A percentile compares a stretch with the other conserved stretches of the same genome.
Evolutionary conservation across 2,329 filamentous ascomycete genomes (phyloP).

Genomic region (Verticillium longisporum): DNA sequence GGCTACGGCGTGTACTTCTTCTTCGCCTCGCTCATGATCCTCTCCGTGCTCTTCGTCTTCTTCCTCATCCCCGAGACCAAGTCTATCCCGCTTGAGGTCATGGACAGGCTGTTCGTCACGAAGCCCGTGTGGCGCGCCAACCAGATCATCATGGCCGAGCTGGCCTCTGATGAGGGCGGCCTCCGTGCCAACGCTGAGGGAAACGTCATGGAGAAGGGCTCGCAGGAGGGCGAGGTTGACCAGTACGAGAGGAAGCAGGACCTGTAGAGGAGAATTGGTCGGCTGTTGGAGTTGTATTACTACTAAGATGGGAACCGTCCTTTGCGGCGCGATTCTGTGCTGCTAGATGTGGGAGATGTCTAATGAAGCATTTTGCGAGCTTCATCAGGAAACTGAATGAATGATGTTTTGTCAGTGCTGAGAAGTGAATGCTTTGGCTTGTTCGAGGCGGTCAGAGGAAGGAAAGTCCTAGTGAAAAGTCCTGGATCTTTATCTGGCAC

Average conservation of each 20-base stretch:
- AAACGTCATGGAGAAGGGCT: constrained; percentile 18
- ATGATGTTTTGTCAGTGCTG: background rate
- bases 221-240: constrained; percentile 7
- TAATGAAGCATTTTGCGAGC: background rate
- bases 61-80: constrained; percentile 63
- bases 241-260: constrained; percentile 14
- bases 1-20: constrained; percentile 63
- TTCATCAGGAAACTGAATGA: background rate
- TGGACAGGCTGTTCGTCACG: constrained; percentile 54
- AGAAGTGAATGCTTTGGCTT: no score
- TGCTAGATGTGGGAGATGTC: background rate
- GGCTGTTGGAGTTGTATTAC: background rate
- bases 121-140: constrained; percentile 39
- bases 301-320: background rate
- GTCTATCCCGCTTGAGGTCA: constrained; percentile 55
- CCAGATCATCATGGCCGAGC: constrained; percentile 33
- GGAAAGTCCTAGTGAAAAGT: no score
- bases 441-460: no score
- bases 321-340: background rate
- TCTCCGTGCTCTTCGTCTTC: constrained; percentile 51
- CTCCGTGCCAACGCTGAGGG: constrained; percentile 15
- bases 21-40: constrained; percentile 57
- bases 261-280: background rate
- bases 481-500: no score
- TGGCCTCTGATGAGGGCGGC: constrained; percentile 24